Evolutionary conservation across 2,329 filamentous ascomycete species (phyloP).

Genomic region (Colletotrichum nymphaeae): DNA sequence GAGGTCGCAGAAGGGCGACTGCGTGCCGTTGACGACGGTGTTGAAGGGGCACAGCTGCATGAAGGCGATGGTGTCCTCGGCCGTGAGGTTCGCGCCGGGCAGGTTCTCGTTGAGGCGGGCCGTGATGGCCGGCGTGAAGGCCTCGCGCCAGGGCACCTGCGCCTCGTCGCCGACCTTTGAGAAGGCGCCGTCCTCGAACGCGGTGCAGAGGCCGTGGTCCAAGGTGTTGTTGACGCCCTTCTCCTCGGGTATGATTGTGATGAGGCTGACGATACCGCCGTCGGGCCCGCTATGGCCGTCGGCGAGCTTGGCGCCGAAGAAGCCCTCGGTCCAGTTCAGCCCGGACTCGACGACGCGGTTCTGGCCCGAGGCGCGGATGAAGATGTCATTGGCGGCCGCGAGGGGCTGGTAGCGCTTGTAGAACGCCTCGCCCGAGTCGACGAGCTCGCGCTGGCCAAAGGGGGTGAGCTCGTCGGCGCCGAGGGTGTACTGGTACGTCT

Average conservation of each 20-base stretch:
- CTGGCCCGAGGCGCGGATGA: conserved; percentile 78
- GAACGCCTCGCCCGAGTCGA: conserved; percentile 81
- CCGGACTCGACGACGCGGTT: conserved; percentile 80
- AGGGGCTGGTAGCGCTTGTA: conserved; percentile 78
- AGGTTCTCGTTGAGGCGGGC: conserved; percentile 76
- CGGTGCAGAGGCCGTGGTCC: conserved; percentile 76
- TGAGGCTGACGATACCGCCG: conserved; percentile 59
- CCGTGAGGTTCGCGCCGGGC: conserved; percentile 72
- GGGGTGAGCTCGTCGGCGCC: conserved; percentile 75
- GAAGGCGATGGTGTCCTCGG: conserved; percentile 72
- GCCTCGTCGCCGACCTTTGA: conserved; percentile 60
- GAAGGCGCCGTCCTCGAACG: conserved; percentile 72
- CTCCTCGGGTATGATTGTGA: conserved; percentile 78
- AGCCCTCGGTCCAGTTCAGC: conserved; percentile 79
- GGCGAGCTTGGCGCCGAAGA: conserved; percentile 61
- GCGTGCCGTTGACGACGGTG: conserved; percentile 73
- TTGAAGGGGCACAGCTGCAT: conserved; percentile 94
- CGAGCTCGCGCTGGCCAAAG: conserved; percentile 76
- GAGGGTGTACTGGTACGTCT: conserved; percentile 77
- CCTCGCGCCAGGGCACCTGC: conserved; percentile 67
- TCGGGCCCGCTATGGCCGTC: conserved; percentile 50
- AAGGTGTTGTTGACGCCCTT: conserved; percentile 82
- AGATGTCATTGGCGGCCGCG: conserved; percentile 68
- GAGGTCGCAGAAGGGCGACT: conserved; percentile 80
- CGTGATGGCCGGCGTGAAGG: conserved; percentile 77